A percentile compares a stretch with the other conserved stretches of the same genome.
These are phyloP conservation scores for Lentinus brumalis DNA, from an alignment of 768 basidiomycete species.

Conservation along the genomic window DNA sequence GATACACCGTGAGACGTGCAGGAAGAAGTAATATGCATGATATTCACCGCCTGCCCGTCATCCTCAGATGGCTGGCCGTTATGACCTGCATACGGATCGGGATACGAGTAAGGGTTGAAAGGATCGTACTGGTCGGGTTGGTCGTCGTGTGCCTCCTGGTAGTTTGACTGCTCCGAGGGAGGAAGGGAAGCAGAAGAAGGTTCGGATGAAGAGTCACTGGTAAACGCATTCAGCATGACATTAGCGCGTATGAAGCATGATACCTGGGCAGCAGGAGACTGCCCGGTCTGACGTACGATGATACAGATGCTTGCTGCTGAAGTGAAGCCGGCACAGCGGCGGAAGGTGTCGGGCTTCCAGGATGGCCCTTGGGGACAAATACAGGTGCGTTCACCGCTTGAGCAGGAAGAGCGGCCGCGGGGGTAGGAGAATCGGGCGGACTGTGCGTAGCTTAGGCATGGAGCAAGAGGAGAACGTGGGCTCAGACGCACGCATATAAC, in stretches of 20 bases:
- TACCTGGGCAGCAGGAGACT: background rate
- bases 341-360: conserved; percentile 21
- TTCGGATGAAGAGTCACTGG: conserved; percentile 20
- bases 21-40: background rate
- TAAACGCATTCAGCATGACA: background rate
- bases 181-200: conserved; percentile 20
- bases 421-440: conserved; percentile 48
- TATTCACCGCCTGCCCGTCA: conserved; percentile 39
- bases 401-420: conserved; percentile 45
- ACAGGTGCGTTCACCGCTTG: conserved; percentile 83
- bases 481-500: conserved; percentile 30
- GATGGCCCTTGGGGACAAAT: conserved; percentile 68
- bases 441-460: conserved; percentile 30
- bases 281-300: conserved; percentile 9
- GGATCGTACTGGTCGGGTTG: conserved; percentile 31
- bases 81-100: conserved; percentile 26
- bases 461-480: conserved; percentile 1
- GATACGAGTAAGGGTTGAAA: conserved; percentile 31
- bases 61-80: conserved; percentile 24
- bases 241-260: background rate
- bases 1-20: background rate
- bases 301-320: conserved; percentile 14
- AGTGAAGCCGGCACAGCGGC: conserved; percentile 13
- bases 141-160: conserved; percentile 15
- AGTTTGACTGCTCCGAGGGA: conserved; percentile 20